Evolutionary conservation across 1,284 basidiomycete species (phyloP).

Genomic region (Trichosporon faecale): DNA sequence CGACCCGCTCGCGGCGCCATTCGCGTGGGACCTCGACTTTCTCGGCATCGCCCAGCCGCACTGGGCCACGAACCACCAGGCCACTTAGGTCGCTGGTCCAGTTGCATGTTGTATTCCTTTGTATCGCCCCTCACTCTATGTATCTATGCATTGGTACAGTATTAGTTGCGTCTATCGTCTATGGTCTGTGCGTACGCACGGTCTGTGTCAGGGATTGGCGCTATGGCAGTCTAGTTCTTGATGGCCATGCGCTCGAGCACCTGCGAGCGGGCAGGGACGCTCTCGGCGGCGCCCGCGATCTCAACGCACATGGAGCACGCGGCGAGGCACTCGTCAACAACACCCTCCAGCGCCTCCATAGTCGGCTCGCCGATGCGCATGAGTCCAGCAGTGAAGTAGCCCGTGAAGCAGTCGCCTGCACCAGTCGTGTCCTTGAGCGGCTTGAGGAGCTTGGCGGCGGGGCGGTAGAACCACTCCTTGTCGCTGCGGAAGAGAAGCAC

Average conservation of each 20-base stretch:
- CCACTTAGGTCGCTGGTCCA: neutral
- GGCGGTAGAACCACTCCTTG: conserved; percentile 24
- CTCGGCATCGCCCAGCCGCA: conserved; percentile 17
- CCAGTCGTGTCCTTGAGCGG: conserved; percentile 50
- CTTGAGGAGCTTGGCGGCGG: conserved; percentile 38
- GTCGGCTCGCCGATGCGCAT: conserved; percentile 30
- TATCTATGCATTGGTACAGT: neutral
- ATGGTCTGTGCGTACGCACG: neutral
- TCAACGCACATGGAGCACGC: conserved; percentile 20
- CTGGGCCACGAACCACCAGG: neutral
- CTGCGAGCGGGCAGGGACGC: conserved; percentile 10
- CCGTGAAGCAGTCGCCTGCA: conserved; percentile 52
- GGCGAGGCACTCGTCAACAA: conserved; percentile 13
- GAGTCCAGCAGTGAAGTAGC: conserved; percentile 50
- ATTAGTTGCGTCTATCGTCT: neutral
- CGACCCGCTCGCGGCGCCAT: neutral
- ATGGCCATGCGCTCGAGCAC: conserved; percentile 1
- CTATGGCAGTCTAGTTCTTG: neutral
- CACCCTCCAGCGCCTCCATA: neutral
- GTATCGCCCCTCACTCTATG: neutral
- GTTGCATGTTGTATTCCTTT: neutral
- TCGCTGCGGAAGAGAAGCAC: conserved; percentile 36
- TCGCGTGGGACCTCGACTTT: conserved; percentile 19
- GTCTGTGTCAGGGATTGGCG: neutral
- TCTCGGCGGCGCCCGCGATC: conserved; percentile 14